phyloP scores from a whole-genome alignment of 1,284 basidiomycete species.

The Irpex lacteus region DNA sequence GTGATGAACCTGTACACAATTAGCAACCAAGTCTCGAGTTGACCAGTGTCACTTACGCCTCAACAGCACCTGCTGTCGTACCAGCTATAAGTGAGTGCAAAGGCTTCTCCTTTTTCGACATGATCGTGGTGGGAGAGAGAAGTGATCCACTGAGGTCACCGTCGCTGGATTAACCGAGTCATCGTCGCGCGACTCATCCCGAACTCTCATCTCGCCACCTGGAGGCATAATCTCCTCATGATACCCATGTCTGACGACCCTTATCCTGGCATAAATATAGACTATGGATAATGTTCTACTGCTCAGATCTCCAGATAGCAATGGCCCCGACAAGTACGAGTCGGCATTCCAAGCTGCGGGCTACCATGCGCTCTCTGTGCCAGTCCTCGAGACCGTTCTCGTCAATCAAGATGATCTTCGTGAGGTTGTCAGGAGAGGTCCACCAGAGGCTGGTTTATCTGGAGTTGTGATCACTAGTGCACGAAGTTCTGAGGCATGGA shows the following conservation, averaged over 20 bases:
- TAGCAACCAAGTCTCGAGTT: constrained; percentile 17
- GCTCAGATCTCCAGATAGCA: constrained; percentile 47
- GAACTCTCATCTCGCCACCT: not conserved
- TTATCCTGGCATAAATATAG: not conserved
- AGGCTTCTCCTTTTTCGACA: constrained; percentile 69
- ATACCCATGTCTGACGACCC: not conserved
- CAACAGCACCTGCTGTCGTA: constrained; percentile 90
- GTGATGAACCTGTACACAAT: constrained; percentile 62
- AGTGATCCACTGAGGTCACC: not conserved
- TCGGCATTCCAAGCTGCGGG: constrained; percentile 19
- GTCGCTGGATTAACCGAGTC: not conserved
- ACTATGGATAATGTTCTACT: constrained; percentile 42
- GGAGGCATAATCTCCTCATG: not conserved
- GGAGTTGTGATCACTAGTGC: constrained; percentile 76
- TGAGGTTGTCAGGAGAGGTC: constrained; percentile 38
- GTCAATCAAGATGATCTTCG: constrained; percentile 48
- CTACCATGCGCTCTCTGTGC: constrained; percentile 54
- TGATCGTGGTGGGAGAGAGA: constrained; percentile 6
- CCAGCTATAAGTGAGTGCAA: constrained; percentile 85
- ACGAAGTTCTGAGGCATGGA: constrained; percentile 69
- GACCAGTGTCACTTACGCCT: constrained; percentile 58
- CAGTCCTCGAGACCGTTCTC: constrained; percentile 63
- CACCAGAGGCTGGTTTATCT: constrained; percentile 31
- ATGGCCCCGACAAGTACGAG: constrained; percentile 29
- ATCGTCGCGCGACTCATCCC: not conserved